Base-by-base conservation (phyloP, 2,329 filamentous ascomycete genomes). In the Gnomoniopsis smithogilvyi region DNA sequence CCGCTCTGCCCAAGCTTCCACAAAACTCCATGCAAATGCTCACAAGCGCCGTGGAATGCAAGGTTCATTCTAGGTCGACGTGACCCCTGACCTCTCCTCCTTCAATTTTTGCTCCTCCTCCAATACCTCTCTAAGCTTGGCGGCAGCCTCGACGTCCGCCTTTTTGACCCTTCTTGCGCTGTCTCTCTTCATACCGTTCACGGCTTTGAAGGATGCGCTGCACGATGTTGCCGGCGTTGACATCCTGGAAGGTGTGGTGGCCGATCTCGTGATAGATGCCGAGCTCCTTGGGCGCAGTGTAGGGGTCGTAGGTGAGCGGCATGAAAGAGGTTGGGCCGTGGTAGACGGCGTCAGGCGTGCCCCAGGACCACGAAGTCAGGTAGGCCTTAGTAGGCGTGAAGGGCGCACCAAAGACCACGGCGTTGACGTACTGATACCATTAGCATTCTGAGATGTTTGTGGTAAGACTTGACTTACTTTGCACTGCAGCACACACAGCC, bases 321-420 rank as follows among this genome's bases (percentile, higher is more conserved):
- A 96, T 95, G 72, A 96, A 97, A 14, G 90, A 84, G 0, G 95
- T 99, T 7, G 92, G 92, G n/a, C 95, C 95, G 75, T 99, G 95
- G 74, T 98, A 99, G 62, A 99, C 91, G 30, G 87, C 89, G 67
- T 88, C 81, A 15, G 92, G 91, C 4, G 82, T 83, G 52, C 88
- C 87, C 73, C 87, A 87, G 0, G 94, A 92, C 49, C 96, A 80
- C 1, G 84, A 80, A 60, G 81, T 81, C 46, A 99, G 83, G 73
- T 96, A 99, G 2, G 84, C 76, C 68, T 85, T 84, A n/a, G 86
- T 91, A 3, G 94, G 92, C 2, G 88, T 86, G 71, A 96, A 96
- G 1, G 95, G 95, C 0, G 95, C 92, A 41, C 90, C 91, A 69
- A 99, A 96, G 62, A 98, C 79, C 57, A 96, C 87, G 43, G 91